Base-by-base conservation (phyloP, 2,329 filamentous ascomycete species). In the Pseudocercospora eumusae region DNA sequence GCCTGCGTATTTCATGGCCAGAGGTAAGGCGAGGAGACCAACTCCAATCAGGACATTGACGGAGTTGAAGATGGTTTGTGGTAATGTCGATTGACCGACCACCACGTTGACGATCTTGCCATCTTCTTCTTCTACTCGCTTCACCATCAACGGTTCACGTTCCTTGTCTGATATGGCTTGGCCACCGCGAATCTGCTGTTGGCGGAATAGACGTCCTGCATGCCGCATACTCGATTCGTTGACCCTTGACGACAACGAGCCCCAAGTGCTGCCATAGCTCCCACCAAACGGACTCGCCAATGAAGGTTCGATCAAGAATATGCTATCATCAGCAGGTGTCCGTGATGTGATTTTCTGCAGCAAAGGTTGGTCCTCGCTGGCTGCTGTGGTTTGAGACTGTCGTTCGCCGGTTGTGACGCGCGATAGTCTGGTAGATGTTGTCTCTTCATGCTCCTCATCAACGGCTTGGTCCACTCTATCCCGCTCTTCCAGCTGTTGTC, bases 11-110 rank as follows among this genome's bases (percentile, higher is more conserved):
- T 88, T 91, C 71, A 98, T 81, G 5, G 91, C 93, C 72, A 98
- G 83, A 5, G 93, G 95, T 58, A 99, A 80, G 75, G 91, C 96
- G 56, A 99, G 82, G 28, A 99, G 80, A 0, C 93, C 93, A 28
- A 99, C 88, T 15, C 93, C 93, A 64, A 97, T 93, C 62, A 97
- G 80, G 56, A 96, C 91, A 68, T 96, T 96, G 74, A 93, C 93
- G 2, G 92, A 96, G 77, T 99, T 99, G 82, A 98, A 96, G 65
- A 97, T 85, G 6, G 93, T 98, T 79, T 98, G 93, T 0, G 92
- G 92, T 15, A 98, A 82, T 0, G 93, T 99, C n/a, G 92, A 96
- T 78, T 96, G 92, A 42, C 93, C 93, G 64, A 96, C 89, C 2
- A 96, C 88, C 2, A 93, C 85, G 69, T 93, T 85, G 60, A 96